A percentile compares a stretch with the other conserved stretches of the same genome.
Conservation (phyloP, 1,284 basidiomycete genomes). For the Trichosporon faecale region DNA sequence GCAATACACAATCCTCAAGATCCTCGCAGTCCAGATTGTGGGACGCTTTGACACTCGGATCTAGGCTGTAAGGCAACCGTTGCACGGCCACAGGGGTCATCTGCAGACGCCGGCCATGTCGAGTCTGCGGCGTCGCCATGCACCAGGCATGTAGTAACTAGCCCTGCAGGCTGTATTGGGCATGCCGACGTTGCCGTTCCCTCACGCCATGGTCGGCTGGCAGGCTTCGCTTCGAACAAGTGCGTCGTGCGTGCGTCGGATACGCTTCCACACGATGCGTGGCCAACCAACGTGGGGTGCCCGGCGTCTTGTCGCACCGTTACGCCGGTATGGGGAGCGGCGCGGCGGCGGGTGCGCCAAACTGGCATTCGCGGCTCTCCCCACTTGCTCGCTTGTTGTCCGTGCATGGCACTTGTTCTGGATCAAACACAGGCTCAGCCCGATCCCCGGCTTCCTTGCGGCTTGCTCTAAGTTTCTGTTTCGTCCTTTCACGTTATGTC, state of each 20-base stretch:
- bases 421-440: neutral
- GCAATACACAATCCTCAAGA: neutral
- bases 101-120: neutral
- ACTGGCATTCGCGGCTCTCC: too few species aligned
- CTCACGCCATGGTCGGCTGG: neutral
- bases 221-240: neutral
- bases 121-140: neutral
- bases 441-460: neutral
- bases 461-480: neutral
- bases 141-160: neutral
- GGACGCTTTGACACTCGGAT: neutral
- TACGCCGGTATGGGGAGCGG: neutral
- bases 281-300: neutral
- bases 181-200: neutral
- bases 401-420: neutral
- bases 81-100: neutral
- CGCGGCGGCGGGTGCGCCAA: too few species aligned
- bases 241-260: neutral
- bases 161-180: neutral
- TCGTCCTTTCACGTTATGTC: neutral
- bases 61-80: neutral
- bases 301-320: neutral
- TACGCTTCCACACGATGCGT: neutral
- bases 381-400: neutral
- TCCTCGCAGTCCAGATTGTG: neutral